These are phyloP conservation scores for Puya raimondii DNA, from an alignment of 176 grass and related monocot species.

Conservation along the genomic window DNA sequence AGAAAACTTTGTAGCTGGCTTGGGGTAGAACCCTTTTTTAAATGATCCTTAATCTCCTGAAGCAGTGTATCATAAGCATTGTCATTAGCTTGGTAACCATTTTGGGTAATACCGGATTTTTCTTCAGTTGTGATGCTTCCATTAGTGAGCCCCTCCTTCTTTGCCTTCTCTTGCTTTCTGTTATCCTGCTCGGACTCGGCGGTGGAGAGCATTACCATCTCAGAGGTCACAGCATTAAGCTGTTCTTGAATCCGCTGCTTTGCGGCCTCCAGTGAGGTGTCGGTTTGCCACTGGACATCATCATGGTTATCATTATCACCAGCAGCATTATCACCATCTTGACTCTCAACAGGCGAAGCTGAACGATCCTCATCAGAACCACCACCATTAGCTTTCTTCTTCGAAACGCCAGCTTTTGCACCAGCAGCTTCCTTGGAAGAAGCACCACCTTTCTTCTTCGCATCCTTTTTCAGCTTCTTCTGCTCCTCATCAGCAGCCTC, in stretches of 20 bases:
- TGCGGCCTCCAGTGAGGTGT: constrained; percentile 63
- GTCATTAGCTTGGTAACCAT: neutral
- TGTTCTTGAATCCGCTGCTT: constrained; percentile 74
- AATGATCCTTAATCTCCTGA: constrained; percentile 38
- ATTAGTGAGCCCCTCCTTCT: constrained; percentile 9
- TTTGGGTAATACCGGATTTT: constrained; percentile 6
- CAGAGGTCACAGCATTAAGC: constrained; percentile 66
- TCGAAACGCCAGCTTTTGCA: constrained; percentile 24
- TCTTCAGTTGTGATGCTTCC: neutral
- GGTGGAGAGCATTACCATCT: constrained; percentile 73
- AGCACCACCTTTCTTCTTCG: constrained; percentile 44
- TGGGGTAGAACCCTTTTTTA: constrained; percentile 31
- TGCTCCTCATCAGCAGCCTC: constrained; percentile 79
- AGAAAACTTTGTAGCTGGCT: constrained; percentile 42
- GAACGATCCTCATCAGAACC: constrained; percentile 63
- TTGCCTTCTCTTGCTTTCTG: constrained; percentile 7
- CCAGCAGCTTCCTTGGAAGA: constrained; percentile 18
- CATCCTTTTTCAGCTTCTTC: constrained; percentile 76
- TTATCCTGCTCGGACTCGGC: constrained; percentile 36
- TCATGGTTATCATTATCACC: constrained; percentile 37
- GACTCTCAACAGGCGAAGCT: constrained; percentile 36
- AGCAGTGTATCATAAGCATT: constrained; percentile 17
- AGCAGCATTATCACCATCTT: constrained; percentile 30
- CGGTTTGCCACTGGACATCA: constrained; percentile 74
- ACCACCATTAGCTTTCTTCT: constrained; percentile 19